Base-by-base conservation (phyloP, 2,329 filamentous ascomycete species). In the Arthrobotrys entomopaga region DNA sequence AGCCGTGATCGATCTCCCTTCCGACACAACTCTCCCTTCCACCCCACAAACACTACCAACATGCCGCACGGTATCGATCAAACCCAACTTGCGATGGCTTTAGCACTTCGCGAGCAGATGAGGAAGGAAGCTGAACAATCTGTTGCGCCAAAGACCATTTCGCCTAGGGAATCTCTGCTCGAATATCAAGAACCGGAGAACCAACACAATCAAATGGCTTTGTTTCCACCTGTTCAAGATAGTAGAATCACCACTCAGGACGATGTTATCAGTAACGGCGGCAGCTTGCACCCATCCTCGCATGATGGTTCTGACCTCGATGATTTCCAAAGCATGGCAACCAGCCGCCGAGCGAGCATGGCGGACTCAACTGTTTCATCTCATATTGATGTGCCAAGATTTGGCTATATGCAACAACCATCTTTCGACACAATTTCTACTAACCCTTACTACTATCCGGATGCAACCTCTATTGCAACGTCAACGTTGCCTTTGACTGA, bases 81-180 rank as follows among this genome's bases (percentile, higher is more conserved):
- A 57, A 77, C 74, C 1, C 53, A 67, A 26, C 76, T 77, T 16
- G 49, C 75, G 2, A 72, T 76, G 38, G 77, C 77, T 29, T 59
- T 77, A 15, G 67, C 77, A 50, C 65, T 75, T 29, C 76, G 78
- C 26, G 79, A 79, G 58, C 65, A 81, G 54, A 79, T 81, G 56
- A 78, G 76, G 60, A 80, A 85, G 22, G 81, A 82, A 73, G 79
- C 83, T 49, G 78, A 82, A 58, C 77, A 81, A 75, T 77, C 80
- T 42, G 80, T 75, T 16, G 85, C 90, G n/a, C 85, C 88, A 0
- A 91, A 92, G 81, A 97, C 94, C 0, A 97, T 99, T 53, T 98
- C 94, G 0, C 95, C 94, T 22, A 96, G 96, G 82, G 94, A 98
- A 79, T 91, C 93, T 0, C 83, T 96, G 72, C 83, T 97, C 57